Evolutionary conservation across 108 stramenopile species (phyloP).

Genomic region (Cyclotella choctawhatcheeana): DNA sequence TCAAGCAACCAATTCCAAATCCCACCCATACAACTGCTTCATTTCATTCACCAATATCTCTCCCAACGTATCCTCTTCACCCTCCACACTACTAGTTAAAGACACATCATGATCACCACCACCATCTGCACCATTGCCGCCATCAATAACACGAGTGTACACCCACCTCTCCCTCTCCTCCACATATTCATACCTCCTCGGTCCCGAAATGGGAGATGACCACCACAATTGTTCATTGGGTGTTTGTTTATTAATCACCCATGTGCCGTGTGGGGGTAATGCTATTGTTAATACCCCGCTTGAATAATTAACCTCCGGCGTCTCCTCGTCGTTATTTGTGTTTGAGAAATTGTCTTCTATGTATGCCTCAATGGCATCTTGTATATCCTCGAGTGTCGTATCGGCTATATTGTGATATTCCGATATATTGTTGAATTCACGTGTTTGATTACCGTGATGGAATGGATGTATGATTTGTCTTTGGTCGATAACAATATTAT

Average conservation of each 20-base stretch:
- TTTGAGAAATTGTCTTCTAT: slow-evolving; percentile 60
- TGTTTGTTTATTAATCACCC: slow-evolving; percentile 97
- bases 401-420: slow-evolving; percentile 89
- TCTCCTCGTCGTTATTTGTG: slow-evolving; percentile 25
- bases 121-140: not conserved
- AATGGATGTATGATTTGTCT: too few species aligned
- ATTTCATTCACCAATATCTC: slow-evolving; percentile 64
- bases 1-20: slow-evolving; percentile 55
- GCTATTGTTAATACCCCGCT: slow-evolving; percentile 78
- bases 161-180: slow-evolving; percentile 73
- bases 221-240: slow-evolving; percentile 92
- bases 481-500: too few species aligned
- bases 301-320: slow-evolving; percentile 73
- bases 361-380: slow-evolving; percentile 84
- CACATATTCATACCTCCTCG: slow-evolving; percentile 88
- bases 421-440: slow-evolving; percentile 68
- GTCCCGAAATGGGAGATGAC: slow-evolving; percentile 92
- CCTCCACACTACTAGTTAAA: too few species aligned
- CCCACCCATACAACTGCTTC: slow-evolving; percentile 53
- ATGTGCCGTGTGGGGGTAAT: slow-evolving; percentile 85
- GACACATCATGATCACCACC: not conserved
- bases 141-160: slow-evolving; percentile 64
- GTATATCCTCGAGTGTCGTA: slow-evolving; percentile 84
- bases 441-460: not conserved
- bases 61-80: slow-evolving; percentile 51